phyloP scores from a whole-genome alignment of 768 basidiomycete genomes.

The Hypholoma sublateritium region DNA sequence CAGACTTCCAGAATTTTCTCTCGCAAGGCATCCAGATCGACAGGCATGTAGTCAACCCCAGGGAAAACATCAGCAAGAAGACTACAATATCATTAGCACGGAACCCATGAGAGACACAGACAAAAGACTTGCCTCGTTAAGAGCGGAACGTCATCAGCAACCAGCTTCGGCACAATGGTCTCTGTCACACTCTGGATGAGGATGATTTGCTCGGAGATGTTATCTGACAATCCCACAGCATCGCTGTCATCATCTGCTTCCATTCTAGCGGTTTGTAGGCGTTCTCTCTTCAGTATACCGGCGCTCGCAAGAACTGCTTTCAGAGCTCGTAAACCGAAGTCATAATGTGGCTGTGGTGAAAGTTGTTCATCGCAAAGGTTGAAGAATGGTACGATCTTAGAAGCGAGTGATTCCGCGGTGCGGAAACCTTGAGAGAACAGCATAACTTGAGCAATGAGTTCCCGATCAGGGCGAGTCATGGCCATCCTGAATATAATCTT shows the following conservation, averaged over 20 bases:
- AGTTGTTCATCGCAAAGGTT: conserved; percentile 97
- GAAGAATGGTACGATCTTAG: conserved; percentile 99
- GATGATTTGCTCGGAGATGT: conserved; percentile 88
- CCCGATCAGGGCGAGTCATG: conserved; percentile 97
- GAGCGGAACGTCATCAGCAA: conserved; percentile 94
- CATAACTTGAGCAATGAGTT: conserved; percentile 99
- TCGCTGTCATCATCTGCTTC: conserved; percentile 40
- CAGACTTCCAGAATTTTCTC: conserved; percentile 87
- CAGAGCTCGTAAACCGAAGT: conserved; percentile 96
- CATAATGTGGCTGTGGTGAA: conserved; percentile 97
- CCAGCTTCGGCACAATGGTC: conserved; percentile 96
- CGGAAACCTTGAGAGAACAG: conserved; percentile 99
- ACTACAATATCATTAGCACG: conserved; percentile 39
- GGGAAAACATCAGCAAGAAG: conserved; percentile 97
- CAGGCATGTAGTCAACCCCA: conserved; percentile 87
- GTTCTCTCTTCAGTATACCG: conserved; percentile 95
- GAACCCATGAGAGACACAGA: neutral
- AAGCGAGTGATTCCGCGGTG: conserved; percentile 94
- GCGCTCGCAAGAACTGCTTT: conserved; percentile 97
- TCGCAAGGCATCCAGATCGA: conserved; percentile 84
- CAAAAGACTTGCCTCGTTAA: conserved; percentile 70
- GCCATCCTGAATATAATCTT: conserved; percentile 69
- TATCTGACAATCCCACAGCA: conserved; percentile 62
- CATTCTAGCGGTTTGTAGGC: conserved; percentile 54
- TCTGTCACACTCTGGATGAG: conserved; percentile 98